These are phyloP conservation scores for Cupressus sempervirens DNA, from an alignment of 75 land plant species.

Conservation along the genomic window DNA sequence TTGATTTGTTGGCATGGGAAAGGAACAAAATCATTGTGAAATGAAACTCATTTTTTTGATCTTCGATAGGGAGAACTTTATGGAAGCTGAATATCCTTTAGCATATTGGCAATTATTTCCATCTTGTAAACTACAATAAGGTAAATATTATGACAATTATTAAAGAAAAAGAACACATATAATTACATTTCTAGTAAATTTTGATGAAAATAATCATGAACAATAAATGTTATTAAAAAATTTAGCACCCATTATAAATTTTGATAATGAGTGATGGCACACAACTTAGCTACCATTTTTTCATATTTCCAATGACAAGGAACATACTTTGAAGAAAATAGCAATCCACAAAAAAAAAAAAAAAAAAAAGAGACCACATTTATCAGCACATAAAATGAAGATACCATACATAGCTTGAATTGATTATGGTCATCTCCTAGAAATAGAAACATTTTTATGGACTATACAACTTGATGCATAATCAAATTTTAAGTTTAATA, in stretches of 20 bases:
- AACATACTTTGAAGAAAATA: not conserved
- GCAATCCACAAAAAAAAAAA: not conserved
- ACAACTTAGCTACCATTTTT: not conserved
- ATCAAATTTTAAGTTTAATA: not conserved
- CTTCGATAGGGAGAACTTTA: not conserved
- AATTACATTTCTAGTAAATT: too few relatives aligned
- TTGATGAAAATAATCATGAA: too few relatives aligned
- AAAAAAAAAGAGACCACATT: not conserved
- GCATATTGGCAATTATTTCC: not conserved
- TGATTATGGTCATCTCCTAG: not conserved
- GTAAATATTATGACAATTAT: not conserved
- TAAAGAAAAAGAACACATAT: not conserved
- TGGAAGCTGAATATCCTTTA: not conserved
- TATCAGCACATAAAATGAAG: not conserved
- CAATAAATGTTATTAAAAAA: too few relatives aligned
- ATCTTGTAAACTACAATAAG: not conserved
- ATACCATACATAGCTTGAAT: not conserved
- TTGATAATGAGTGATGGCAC: not conserved
- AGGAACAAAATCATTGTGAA: not conserved
- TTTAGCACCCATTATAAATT: not conserved
- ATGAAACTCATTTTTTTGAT: not conserved
- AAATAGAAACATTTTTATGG: not conserved
- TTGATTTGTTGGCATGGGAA: not conserved
- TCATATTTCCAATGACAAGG: not conserved
- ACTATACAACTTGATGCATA: not conserved